Percentiles rank a stretch among this genome's conserved stretches.
Conservation (phyloP, 208 protist genomes). For the Trypanosoma grayi region DNA sequence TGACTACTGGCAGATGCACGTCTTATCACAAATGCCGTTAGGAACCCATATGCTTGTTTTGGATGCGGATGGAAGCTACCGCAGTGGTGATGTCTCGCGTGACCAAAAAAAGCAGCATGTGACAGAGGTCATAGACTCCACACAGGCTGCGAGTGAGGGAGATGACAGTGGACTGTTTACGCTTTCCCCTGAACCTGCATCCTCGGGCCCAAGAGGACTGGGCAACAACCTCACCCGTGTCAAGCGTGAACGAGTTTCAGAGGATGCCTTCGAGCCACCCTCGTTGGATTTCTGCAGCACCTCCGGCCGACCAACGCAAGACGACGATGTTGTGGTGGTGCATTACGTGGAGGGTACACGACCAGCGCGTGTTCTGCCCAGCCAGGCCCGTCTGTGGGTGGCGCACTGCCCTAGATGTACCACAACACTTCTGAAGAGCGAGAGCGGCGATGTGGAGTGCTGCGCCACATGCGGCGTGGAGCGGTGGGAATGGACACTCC, state of each 20-base stretch:
- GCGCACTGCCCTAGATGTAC: constrained; percentile 67
- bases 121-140: constrained; percentile 44
- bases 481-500: constrained; percentile 46
- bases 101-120: constrained; percentile 55
- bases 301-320: constrained; percentile 28
- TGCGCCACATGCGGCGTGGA: constrained; percentile 46
- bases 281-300: constrained; percentile 3
- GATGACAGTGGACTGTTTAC: not conserved
- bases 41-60: constrained; percentile 81
- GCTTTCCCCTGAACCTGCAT: not conserved
- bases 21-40: constrained; percentile 65
- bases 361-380: constrained; percentile 49
- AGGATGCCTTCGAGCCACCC: constrained; percentile 5
- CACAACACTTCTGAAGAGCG: constrained; percentile 49
- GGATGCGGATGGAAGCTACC: constrained; percentile 67
- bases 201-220: not conserved
- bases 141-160: constrained; percentile 7
- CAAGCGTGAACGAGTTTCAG: constrained; percentile 17
- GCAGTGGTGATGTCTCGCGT: constrained; percentile 67
- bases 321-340: constrained; percentile 64
- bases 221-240: not conserved
- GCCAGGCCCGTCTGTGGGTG: constrained; percentile 69
- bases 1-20: constrained; percentile 78
- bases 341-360: constrained; percentile 42
- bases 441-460: constrained; percentile 35